phyloP scores from a whole-genome alignment of 371 early-diverging fungal species.

The Haplosporangium sp. region DNA sequence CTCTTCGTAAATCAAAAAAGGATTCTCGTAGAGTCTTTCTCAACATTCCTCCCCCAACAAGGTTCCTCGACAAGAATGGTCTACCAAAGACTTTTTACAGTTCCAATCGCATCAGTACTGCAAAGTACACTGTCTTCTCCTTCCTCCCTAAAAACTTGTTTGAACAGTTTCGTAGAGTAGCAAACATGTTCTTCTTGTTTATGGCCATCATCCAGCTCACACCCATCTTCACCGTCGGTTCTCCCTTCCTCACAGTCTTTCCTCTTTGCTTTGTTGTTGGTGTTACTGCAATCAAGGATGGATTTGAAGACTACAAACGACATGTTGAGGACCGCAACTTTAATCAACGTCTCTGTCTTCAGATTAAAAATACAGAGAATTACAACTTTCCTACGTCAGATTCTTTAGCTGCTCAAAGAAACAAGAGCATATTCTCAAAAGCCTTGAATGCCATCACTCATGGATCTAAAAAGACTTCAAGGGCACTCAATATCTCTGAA shows the following conservation, averaged over 20 bases:
- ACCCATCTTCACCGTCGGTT: slow-evolving; percentile 82
- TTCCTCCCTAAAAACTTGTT: slow-evolving; percentile 98
- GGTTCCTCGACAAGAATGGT: slow-evolving; percentile 64
- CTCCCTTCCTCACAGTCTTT: slow-evolving; percentile 81
- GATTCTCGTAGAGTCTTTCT: slow-evolving; percentile 73
- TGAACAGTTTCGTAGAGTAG: slow-evolving; percentile 95
- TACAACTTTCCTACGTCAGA: slow-evolving; percentile 65
- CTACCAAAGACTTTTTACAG: slow-evolving; percentile 63
- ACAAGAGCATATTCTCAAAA: slow-evolving; percentile 7
- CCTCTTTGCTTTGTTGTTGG: slow-evolving; percentile 91
- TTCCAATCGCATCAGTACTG: slow-evolving; percentile 82
- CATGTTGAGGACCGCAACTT: slow-evolving; percentile 90
- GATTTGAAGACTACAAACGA: slow-evolving; percentile 95
- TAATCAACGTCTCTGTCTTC: slow-evolving; percentile 78
- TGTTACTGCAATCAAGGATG: slow-evolving; percentile 96
- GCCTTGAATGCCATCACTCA: slow-evolving; percentile 20
- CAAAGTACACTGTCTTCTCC: slow-evolving; percentile 91
- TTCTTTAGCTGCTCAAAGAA: slow-evolving; percentile 19
- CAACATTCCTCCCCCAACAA: slow-evolving; percentile 71
- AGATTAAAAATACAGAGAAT: slow-evolving; percentile 82
- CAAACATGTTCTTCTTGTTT: slow-evolving; percentile 97
- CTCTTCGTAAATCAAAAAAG: slow-evolving; percentile 48
- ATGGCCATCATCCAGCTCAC: slow-evolving; percentile 93
- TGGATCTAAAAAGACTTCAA: slow-evolving; percentile 19
- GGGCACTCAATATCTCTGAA: slow-evolving; percentile 22